These are phyloP conservation scores for Lachnellula cervina DNA, from an alignment of 2,329 filamentous ascomycete species.

Conservation along the genomic window DNA sequence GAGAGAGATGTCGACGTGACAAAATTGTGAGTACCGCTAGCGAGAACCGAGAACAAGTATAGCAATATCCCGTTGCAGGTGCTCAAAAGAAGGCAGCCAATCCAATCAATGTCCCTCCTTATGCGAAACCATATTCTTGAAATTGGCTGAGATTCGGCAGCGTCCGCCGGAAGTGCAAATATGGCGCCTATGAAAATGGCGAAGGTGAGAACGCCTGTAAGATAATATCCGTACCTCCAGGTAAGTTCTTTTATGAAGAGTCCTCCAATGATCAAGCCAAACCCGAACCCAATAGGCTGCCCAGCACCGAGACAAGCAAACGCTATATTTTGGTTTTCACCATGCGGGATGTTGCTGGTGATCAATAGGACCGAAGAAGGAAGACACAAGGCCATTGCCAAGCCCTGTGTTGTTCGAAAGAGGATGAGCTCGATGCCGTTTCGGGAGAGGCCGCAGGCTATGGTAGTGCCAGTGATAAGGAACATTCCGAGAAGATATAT, in stretches of 20 bases:
- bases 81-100: constrained; percentile 43
- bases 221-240: constrained; percentile 49
- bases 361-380: constrained; percentile 46
- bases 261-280: constrained; percentile 48
- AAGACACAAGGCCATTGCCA: constrained; percentile 43
- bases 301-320: constrained; percentile 47
- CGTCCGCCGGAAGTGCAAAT: constrained; percentile 15
- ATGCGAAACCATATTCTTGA: constrained; percentile 6
- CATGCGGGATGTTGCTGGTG: constrained; percentile 41
- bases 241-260: constrained; percentile 43
- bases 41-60: constrained; percentile 35
- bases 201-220: constrained; percentile 37
- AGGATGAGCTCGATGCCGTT: constrained; percentile 41
- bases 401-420: constrained; percentile 42
- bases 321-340: constrained; percentile 44
- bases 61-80: constrained; percentile 44
- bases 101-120: constrained; percentile 47
- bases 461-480: constrained; percentile 38
- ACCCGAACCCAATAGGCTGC: constrained; percentile 46
- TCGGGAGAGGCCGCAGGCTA: constrained; percentile 39
- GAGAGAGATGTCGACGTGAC: constrained; percentile 23
- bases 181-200: constrained; percentile 18
- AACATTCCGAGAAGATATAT: constrained; percentile 43
- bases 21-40: constrained; percentile 12
- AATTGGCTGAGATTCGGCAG: constrained; percentile 6